Conservation (phyloP, 2,329 filamentous ascomycete genomes). For the Curvularia verruculosa region DNA sequence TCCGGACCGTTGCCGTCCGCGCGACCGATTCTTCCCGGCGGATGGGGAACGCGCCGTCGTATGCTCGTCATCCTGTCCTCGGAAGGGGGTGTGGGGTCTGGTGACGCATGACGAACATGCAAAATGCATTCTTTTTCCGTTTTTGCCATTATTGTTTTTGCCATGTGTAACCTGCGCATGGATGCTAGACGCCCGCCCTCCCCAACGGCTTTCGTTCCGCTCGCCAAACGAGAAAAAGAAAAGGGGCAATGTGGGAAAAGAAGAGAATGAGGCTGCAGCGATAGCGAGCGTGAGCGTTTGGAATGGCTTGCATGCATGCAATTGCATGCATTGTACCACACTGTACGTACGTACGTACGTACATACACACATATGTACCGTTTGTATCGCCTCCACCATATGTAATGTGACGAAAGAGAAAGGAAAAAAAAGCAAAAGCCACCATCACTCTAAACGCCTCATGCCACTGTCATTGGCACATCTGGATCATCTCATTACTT, state of each 20-base stretch:
- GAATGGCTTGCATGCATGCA: neutral
- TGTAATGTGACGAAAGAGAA: neutral
- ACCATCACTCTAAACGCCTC: neutral
- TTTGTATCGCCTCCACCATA: too few species aligned
- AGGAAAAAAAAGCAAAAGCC: neutral
- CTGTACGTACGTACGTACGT: neutral
- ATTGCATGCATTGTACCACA: neutral
- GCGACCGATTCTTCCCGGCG: conserved; percentile 4
- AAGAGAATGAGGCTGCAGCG: neutral
- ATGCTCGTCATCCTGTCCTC: conserved; percentile 4
- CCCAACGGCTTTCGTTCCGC: neutral
- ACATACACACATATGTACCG: neutral
- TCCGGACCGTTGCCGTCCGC: conserved; percentile 14
- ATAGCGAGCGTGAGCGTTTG: neutral
- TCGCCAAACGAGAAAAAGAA: neutral
- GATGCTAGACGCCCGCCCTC: neutral
- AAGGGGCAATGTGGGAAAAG: neutral
- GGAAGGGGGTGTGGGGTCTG: neutral
- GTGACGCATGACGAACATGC: conserved; percentile 5
- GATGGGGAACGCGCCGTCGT: conserved; percentile 3
- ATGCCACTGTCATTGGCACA: neutral
- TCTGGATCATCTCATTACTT: neutral
- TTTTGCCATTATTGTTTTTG: neutral
- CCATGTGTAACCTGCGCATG: neutral
- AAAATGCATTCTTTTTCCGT: neutral